Percentiles rank a stretch among this genome's conserved stretches.
phyloP scores from a whole-genome alignment of 257 asterid species.

The Asclepias syriaca region DNA sequence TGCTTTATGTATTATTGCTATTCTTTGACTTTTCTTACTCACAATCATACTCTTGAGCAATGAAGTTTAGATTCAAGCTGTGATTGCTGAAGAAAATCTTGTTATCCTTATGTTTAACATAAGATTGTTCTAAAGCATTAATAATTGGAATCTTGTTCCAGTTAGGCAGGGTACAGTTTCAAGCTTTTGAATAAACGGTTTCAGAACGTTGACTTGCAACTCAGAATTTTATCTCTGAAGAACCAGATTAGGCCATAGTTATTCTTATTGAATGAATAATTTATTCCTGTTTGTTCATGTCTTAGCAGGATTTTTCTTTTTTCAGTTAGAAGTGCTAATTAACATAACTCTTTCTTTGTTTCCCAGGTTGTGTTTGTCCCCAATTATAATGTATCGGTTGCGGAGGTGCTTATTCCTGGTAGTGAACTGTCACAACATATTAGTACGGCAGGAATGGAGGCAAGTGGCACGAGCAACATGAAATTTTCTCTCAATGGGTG shows the following conservation, averaged over 20 bases:
- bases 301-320: not conserved
- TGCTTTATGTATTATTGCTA: not conserved
- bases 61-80: not conserved
- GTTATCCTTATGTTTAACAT: not conserved
- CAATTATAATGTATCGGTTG: conserved; percentile 96
- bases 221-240: not conserved
- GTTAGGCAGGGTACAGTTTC: not conserved
- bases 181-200: not conserved
- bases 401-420: conserved; percentile 97
- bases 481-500: conserved; percentile 97
- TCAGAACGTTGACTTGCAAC: conserved; percentile 1
- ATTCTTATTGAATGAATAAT: not conserved
- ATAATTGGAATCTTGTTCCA: not conserved
- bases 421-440: conserved; percentile 98
- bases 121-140: not conserved
- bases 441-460: conserved; percentile 99
- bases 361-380: conserved; percentile 92
- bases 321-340: not conserved
- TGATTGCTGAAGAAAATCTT: not conserved
- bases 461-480: conserved; percentile 99
- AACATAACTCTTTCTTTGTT: not conserved
- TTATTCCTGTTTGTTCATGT: not conserved
- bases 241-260: not conserved
- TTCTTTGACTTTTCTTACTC: not conserved
- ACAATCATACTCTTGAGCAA: not conserved